These are phyloP conservation scores for Clarireedia hainanense DNA, from an alignment of 2,329 filamentous ascomycete genomes.

Conservation along the genomic window DNA sequence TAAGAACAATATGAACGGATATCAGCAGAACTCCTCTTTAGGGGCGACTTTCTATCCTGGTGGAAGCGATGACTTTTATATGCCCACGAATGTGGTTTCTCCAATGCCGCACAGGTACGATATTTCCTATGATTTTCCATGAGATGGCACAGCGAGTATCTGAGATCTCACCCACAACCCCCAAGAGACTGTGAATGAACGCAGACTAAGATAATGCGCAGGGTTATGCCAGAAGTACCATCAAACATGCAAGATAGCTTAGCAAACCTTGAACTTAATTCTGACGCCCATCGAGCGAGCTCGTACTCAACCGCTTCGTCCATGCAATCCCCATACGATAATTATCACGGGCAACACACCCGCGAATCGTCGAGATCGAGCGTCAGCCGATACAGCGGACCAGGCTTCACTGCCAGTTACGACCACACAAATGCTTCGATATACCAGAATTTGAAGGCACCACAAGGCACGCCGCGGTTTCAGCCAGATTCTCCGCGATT, in stretches of 20 bases:
- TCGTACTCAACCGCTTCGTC: constrained; percentile 17
- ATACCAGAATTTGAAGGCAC: constrained; percentile 27
- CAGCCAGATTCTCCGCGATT: constrained; percentile 56
- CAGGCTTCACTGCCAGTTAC: constrained; percentile 26
- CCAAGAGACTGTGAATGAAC: neutral
- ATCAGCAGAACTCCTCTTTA: constrained; percentile 29
- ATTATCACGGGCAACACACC: constrained; percentile 8
- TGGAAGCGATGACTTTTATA: constrained; percentile 59
- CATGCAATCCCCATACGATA: constrained; percentile 19
- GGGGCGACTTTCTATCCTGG: constrained; percentile 62
- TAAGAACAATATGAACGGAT: constrained; percentile 11
- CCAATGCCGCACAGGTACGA: constrained; percentile 60
- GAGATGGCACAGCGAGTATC: neutral
- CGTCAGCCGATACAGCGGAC: constrained; percentile 11
- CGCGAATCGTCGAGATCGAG: constrained; percentile 12
- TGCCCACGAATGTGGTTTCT: constrained; percentile 53
- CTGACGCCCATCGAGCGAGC: constrained; percentile 31
- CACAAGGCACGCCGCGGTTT: constrained; percentile 10
- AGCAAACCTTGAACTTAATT: constrained; percentile 81
- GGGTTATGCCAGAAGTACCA: constrained; percentile 90
- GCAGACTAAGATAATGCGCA: constrained; percentile 31
- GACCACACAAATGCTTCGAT: constrained; percentile 28
- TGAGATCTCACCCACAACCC: neutral
- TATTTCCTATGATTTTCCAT: neutral
- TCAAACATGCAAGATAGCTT: constrained; percentile 95